Percentiles rank a stretch among this genome's conserved stretches.
Conservation (phyloP, 179 eudicot species). For the Drosera spatulata region DNA sequence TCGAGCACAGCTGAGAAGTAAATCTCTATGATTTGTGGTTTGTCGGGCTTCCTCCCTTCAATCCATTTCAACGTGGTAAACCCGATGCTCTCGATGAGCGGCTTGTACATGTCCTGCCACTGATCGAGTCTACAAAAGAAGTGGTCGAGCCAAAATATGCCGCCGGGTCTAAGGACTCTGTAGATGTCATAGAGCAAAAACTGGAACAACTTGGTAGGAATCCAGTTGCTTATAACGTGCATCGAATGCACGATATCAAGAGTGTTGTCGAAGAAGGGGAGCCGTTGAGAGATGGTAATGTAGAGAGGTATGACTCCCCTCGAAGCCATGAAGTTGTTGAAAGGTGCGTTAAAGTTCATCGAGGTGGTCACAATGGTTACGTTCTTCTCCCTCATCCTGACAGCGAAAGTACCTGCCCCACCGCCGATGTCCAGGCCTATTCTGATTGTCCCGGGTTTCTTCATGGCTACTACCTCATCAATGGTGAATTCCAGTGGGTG, state of each 20-base stretch:
- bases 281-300: too few relatives aligned
- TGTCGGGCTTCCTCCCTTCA: conserved; percentile 33
- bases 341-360: conserved; percentile 39
- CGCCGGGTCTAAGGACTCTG: too few relatives aligned
- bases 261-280: too few relatives aligned
- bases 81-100: conserved; percentile 26
- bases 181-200: conserved; percentile 26
- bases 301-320: too few relatives aligned
- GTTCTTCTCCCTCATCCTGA: conserved; percentile 28
- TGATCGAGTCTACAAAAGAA: conserved; percentile 17
- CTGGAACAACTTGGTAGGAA: conserved; percentile 36
- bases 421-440: conserved; percentile 45
- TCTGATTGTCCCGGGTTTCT: conserved; percentile 18
- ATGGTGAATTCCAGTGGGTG: conserved; percentile 10
- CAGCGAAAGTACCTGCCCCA: conserved; percentile 2
- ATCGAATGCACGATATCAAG: conserved; percentile 7
- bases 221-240: conserved; percentile 40
- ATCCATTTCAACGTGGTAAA: conserved; percentile 33
- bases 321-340: too few relatives aligned
- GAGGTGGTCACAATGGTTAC: conserved; percentile 12
- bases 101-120: conserved; percentile 30
- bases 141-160: too few relatives aligned
- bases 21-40: conserved; percentile 21
- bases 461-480: conserved; percentile 1
- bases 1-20: conserved; percentile 39